A percentile compares a stretch with the other conserved stretches of the same genome.
phyloP scores from a whole-genome alignment of 768 basidiomycete species.

The Termitomyces sp. region DNA sequence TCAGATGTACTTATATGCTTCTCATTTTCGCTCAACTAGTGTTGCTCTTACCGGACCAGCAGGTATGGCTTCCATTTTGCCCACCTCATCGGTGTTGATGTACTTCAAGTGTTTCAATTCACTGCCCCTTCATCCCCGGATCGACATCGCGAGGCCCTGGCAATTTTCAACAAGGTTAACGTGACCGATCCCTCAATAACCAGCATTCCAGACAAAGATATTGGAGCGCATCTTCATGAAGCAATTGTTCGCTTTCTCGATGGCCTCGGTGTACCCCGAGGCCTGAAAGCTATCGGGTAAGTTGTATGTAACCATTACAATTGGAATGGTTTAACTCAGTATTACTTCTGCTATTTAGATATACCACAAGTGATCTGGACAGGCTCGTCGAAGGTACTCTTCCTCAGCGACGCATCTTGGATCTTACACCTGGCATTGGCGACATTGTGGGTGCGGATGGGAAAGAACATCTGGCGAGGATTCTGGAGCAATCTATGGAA shows the following conservation, averaged over 20 bases:
- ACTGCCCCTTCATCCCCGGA: slow-evolving; percentile 92
- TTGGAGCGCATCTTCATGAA: slow-evolving; percentile 79
- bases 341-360: slow-evolving; percentile 32
- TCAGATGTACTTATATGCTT: neutral
- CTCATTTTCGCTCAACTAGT: slow-evolving; percentile 27
- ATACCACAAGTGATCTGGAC: slow-evolving; percentile 59
- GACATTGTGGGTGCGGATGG: slow-evolving; percentile 82
- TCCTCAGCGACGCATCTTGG: slow-evolving; percentile 88
- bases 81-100: neutral
- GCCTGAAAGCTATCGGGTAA: slow-evolving; percentile 74
- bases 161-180: slow-evolving; percentile 71
- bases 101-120: slow-evolving; percentile 76
- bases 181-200: slow-evolving; percentile 66
- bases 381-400: slow-evolving; percentile 87
- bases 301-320: slow-evolving; percentile 6
- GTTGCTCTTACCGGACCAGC: slow-evolving; percentile 91
- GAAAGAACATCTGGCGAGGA: slow-evolving; percentile 72
- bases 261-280: slow-evolving; percentile 78
- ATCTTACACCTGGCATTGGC: slow-evolving; percentile 89
- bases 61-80: slow-evolving; percentile 29
- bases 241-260: slow-evolving; percentile 88
- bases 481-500: slow-evolving; percentile 76
- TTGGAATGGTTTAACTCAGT: neutral
- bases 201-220: slow-evolving; percentile 71
- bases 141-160: slow-evolving; percentile 85